phyloP scores from a whole-genome alignment of 768 basidiomycete genomes.

The Trametes coccinea region DNA sequence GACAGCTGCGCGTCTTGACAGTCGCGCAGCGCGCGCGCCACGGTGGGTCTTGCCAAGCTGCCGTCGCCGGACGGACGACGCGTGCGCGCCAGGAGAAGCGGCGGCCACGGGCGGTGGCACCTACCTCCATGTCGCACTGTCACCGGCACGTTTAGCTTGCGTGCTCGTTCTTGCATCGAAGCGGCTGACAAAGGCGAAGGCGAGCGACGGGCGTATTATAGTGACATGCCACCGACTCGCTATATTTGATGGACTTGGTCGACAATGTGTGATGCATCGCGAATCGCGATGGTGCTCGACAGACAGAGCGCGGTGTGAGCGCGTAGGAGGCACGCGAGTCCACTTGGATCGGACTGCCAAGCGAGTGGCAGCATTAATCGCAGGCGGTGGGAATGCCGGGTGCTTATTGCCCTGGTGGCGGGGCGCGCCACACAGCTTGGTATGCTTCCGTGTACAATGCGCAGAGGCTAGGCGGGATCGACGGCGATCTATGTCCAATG shows the following conservation, averaged over 20 bases:
- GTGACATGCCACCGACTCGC: background rate
- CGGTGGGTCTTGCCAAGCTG: background rate
- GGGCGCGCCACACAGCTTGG: background rate
- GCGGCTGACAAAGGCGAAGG: background rate
- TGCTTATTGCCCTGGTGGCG: slow-evolving; percentile 6
- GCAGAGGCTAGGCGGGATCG: slow-evolving; percentile 7
- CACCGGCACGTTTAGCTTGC: no score
- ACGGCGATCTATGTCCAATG: slow-evolving; percentile 12
- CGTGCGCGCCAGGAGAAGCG: background rate
- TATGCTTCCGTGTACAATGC: slow-evolving; percentile 5
- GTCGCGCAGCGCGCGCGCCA: background rate
- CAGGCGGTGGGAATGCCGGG: slow-evolving; percentile 19
- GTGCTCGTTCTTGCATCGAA: no score
- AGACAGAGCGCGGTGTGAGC: background rate
- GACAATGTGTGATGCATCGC: background rate
- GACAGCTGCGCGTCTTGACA: background rate
- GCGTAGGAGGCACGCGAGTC: background rate
- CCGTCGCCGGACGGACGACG: background rate
- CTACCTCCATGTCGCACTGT: no score
- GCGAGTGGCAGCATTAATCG: slow-evolving; percentile 10
- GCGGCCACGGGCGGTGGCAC: no score
- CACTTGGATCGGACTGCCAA: slow-evolving; percentile 7
- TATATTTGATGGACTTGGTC: background rate
- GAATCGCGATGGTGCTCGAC: background rate
- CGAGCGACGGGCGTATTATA: background rate